Evolutionary conservation across 2,329 filamentous ascomycete species (phyloP).

Genomic region (Fusarium sp.): DNA sequence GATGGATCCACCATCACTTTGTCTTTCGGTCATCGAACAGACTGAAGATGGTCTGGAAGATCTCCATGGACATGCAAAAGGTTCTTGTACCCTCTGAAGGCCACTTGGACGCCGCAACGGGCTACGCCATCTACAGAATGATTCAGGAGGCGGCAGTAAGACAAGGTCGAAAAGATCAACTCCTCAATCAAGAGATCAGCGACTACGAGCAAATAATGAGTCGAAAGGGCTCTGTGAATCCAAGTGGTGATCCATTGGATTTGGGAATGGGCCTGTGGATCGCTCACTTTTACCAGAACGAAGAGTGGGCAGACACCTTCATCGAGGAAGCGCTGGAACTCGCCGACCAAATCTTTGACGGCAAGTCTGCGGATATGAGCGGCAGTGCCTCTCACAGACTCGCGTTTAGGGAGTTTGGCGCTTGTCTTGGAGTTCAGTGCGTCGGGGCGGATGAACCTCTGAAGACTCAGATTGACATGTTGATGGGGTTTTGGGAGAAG

Average conservation of each 20-base stretch:
- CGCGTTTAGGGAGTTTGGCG: constrained; percentile 67
- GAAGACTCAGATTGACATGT: constrained; percentile 34
- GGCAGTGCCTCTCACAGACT: constrained; percentile 49
- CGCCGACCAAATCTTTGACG: constrained; percentile 40
- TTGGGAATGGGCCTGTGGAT: constrained; percentile 71
- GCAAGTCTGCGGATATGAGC: constrained; percentile 33
- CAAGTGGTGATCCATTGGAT: constrained; percentile 64
- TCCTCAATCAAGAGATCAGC: constrained; percentile 60
- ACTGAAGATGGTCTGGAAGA: constrained; percentile 66
- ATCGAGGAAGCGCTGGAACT: constrained; percentile 44
- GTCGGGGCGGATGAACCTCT: constrained; percentile 50
- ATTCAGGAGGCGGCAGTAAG: constrained; percentile 56
- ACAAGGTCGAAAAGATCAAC: constrained; percentile 42
- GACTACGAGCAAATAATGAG: constrained; percentile 64
- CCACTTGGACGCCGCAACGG: constrained; percentile 67
- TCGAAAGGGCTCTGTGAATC: constrained; percentile 55
- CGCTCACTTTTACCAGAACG: constrained; percentile 61
- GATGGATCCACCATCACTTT: constrained; percentile 65
- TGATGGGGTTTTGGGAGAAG: constrained; percentile 51
- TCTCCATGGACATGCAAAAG: constrained; percentile 59
- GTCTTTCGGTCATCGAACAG: constrained; percentile 46
- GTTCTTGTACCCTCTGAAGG: constrained; percentile 64
- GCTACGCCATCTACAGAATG: constrained; percentile 62
- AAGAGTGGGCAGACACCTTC: constrained; percentile 60
- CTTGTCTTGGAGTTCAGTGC: constrained; percentile 60